These are phyloP conservation scores for Monilinia aucupariae DNA, from an alignment of 2,329 filamentous ascomycete genomes.

Conservation along the genomic window DNA sequence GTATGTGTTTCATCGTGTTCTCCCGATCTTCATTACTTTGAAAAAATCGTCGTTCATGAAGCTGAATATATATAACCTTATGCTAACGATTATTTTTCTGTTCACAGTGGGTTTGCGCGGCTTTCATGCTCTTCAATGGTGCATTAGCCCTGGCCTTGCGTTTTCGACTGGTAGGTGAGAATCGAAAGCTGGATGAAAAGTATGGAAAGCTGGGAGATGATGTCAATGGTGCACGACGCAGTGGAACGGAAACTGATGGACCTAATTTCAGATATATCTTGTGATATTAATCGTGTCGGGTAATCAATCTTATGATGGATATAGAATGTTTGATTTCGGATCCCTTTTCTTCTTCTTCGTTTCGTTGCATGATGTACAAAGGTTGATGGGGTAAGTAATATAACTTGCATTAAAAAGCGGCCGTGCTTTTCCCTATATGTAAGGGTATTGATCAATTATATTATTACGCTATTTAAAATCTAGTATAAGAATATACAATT, in stretches of 20 bases:
- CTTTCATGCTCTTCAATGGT: slow-evolving; percentile 56
- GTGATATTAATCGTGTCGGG: background rate
- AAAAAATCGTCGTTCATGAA: background rate
- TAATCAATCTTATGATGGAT: too few relatives aligned
- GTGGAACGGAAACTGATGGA: background rate
- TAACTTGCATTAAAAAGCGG: too few relatives aligned
- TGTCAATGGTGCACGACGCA: background rate
- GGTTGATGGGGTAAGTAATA: too few relatives aligned
- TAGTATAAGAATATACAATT: too few relatives aligned
- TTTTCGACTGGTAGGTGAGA: slow-evolving; percentile 53
- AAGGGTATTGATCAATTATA: too few relatives aligned
- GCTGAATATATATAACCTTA: background rate
- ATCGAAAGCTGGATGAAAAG: slow-evolving; percentile 51
- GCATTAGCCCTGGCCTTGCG: slow-evolving; percentile 49
- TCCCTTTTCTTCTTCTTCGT: too few relatives aligned
- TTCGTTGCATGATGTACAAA: too few relatives aligned
- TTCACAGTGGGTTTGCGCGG: slow-evolving; percentile 49
- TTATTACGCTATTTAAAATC: too few relatives aligned
- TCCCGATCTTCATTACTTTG: background rate
- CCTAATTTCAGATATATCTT: slow-evolving; percentile 12
- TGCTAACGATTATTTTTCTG: background rate
- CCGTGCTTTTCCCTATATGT: too few relatives aligned
- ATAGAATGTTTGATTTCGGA: too few relatives aligned
- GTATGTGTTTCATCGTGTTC: background rate
- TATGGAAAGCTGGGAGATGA: slow-evolving; percentile 21